phyloP scores from a whole-genome alignment of 2,329 filamentous ascomycete genomes.

The Calonectria hongkongensis region DNA sequence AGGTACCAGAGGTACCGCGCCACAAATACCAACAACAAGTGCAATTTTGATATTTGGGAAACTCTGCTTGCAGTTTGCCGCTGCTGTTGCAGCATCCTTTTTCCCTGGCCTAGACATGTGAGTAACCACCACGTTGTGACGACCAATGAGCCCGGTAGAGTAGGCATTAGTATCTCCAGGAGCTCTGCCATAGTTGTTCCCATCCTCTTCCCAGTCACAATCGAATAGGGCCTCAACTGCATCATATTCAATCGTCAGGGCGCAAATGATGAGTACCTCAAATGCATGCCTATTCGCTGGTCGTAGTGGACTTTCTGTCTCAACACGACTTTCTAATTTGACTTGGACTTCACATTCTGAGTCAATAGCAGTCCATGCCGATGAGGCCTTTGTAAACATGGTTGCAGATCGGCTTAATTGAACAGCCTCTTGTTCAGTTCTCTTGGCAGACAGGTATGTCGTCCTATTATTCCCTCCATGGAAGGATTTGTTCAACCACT shows the following conservation, averaged over 20 bases:
- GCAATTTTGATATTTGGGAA: slow-evolving; percentile 25
- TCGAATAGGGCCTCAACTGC: slow-evolving; percentile 49
- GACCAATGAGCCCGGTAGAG: slow-evolving; percentile 6
- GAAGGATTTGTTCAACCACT: slow-evolving; percentile 12
- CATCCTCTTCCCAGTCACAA: slow-evolving; percentile 41
- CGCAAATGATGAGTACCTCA: slow-evolving; percentile 47
- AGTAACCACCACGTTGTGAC: slow-evolving; percentile 21
- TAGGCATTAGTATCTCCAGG: slow-evolving; percentile 48
- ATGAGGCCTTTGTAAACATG: neutral
- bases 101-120: slow-evolving; percentile 26
- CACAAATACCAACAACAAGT: slow-evolving; percentile 36
- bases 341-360: slow-evolving; percentile 5
- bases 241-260: slow-evolving; percentile 45
- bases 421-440: neutral
- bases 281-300: slow-evolving; percentile 30
- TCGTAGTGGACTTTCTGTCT: neutral
- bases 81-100: neutral
- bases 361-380: neutral
- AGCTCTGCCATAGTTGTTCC: slow-evolving; percentile 48
- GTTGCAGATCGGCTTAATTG: slow-evolving; percentile 5
- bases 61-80: slow-evolving; percentile 14
- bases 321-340: neutral
- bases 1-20: slow-evolving; percentile 46
- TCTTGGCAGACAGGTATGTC: slow-evolving; percentile 14
- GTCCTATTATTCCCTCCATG: neutral